Percentiles rank a stretch among this genome's conserved stretches.
These are phyloP conservation scores for Allantophomopsis cytisporea DNA, from an alignment of 2,329 filamentous ascomycete genomes.

Conservation along the genomic window DNA sequence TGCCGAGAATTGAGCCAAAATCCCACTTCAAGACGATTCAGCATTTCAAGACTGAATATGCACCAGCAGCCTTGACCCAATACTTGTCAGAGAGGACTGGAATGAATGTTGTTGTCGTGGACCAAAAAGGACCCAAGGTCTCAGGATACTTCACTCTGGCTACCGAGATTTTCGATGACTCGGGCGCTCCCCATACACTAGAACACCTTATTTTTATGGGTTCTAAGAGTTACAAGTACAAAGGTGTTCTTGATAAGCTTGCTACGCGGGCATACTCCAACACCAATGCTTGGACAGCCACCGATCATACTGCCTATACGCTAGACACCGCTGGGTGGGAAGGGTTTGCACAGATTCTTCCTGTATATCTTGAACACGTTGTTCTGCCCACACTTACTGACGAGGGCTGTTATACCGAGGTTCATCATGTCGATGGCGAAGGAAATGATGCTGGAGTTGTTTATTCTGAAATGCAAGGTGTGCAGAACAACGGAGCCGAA, in stretches of 20 bases:
- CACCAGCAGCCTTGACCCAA: constrained; percentile 75
- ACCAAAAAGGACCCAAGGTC: constrained; percentile 88
- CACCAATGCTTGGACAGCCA: constrained; percentile 96
- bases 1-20: constrained; percentile 36
- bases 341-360: constrained; percentile 86
- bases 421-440: constrained; percentile 86
- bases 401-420: constrained; percentile 85
- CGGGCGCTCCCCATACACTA: constrained; percentile 79
- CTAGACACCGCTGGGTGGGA: constrained; percentile 94
- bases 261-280: constrained; percentile 84
- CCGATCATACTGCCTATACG: constrained; percentile 92
- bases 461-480: constrained; percentile 97
- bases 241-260: constrained; percentile 87
- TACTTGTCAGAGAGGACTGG: constrained; percentile 94
- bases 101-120: constrained; percentile 86
- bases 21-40: constrained; percentile 72
- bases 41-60: constrained; percentile 80
- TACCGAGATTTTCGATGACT: constrained; percentile 96
- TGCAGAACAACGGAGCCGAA: constrained; percentile 73
- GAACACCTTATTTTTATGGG: constrained; percentile 81
- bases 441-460: constrained; percentile 95
- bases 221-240: constrained; percentile 86
- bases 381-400: constrained; percentile 86
- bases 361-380: constrained; percentile 90
- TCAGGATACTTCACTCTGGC: constrained; percentile 91